Conservation (phyloP, 768 basidiomycete genomes). For the Podaxis rugospora region DNA sequence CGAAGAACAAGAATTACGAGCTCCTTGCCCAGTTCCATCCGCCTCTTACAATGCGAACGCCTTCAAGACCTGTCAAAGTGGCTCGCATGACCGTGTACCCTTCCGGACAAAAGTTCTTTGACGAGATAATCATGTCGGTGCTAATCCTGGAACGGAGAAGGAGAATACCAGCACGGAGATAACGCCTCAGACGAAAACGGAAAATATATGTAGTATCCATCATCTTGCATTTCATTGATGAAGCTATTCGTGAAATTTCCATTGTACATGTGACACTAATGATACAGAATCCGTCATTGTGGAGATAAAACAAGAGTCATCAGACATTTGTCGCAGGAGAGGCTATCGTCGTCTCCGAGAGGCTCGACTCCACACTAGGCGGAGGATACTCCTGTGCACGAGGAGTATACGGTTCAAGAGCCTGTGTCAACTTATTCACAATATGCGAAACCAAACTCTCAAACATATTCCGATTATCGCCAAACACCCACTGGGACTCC, state of each 20-base stretch:
- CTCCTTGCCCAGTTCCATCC: constrained; percentile 4
- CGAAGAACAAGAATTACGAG: constrained; percentile 2
- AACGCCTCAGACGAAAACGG: neutral
- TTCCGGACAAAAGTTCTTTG: constrained; percentile 11
- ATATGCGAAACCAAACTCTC: constrained; percentile 71
- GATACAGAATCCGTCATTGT: neutral
- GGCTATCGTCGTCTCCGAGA: neutral
- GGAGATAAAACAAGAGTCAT: neutral
- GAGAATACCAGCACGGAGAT: neutral
- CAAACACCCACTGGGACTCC: constrained; percentile 60
- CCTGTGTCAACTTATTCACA: constrained; percentile 33
- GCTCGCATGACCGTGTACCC: constrained; percentile 11
- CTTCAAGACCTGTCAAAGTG: neutral
- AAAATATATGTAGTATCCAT: neutral
- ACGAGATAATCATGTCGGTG: constrained; percentile 14
- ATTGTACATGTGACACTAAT: no score
- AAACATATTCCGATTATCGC: constrained; percentile 50
- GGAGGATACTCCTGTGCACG: neutral
- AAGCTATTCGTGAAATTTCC: neutral
- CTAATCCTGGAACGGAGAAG: constrained; percentile 12
- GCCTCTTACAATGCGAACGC: neutral
- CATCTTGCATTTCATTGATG: neutral
- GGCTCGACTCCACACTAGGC: neutral
- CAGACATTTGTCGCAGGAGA: neutral
- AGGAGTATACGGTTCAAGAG: neutral